Percentiles rank a stretch among this genome's conserved stretches.
Evolutionary conservation across 305 asterid species (phyloP).

Genomic region (Solanum chacoense): DNA sequence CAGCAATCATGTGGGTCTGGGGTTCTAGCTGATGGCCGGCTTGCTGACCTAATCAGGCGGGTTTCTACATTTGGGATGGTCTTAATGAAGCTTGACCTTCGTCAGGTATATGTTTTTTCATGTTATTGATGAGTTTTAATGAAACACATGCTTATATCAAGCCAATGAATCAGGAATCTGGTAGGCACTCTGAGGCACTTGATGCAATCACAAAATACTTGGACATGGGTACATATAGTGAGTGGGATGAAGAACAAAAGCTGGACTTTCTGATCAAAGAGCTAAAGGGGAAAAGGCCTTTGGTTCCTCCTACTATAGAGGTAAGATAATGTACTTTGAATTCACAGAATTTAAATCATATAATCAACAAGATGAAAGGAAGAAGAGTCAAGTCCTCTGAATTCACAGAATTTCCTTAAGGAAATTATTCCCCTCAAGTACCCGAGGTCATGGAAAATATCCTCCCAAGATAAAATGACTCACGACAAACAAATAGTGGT

Average conservation of each 20-base stretch:
- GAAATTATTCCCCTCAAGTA: too few relatives aligned
- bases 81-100: constrained; percentile 93
- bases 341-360: too few relatives aligned
- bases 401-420: too few relatives aligned
- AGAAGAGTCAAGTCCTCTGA: too few relatives aligned
- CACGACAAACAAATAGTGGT: too few relatives aligned
- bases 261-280: constrained; percentile 72
- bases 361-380: too few relatives aligned
- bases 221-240: constrained; percentile 89
- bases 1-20: constrained; percentile 92
- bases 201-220: constrained; percentile 81
- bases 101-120: constrained; percentile 47
- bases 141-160: background rate
- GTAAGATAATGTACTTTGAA: constrained; percentile 17
- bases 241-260: constrained; percentile 85
- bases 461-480: too few relatives aligned
- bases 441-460: too few relatives aligned
- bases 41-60: constrained; percentile 87
- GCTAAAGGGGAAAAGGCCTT: constrained; percentile 91
- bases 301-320: constrained; percentile 76
- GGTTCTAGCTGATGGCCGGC: constrained; percentile 85
- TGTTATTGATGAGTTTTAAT: background rate
- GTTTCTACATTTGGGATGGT: constrained; percentile 90
- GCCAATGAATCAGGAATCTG: constrained; percentile 63
- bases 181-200: constrained; percentile 82